A percentile compares a stretch with the other conserved stretches of the same genome.
Evolutionary conservation across 1,284 basidiomycete species (phyloP).

Genomic region (Stereum hirsutum): DNA sequence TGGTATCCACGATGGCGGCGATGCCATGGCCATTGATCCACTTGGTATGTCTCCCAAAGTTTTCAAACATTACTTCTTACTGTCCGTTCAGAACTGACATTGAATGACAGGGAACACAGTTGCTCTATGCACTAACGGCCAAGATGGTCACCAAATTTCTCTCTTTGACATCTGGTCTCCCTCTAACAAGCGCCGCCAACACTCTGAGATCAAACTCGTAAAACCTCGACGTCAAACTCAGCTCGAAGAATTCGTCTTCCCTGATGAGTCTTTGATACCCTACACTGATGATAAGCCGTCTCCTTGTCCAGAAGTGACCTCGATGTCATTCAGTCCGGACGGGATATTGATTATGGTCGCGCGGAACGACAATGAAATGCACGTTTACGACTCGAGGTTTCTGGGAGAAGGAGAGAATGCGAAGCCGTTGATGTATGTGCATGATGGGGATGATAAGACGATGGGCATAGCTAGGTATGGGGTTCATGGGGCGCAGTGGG

Average conservation of each 20-base stretch:
- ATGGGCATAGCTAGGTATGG: conserved; percentile 32
- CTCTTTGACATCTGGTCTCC: conserved; percentile 46
- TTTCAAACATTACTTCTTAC: not conserved
- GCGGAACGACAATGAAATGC: conserved; percentile 46
- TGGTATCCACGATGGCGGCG: conserved; percentile 40
- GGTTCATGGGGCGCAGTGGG: conserved; percentile 47
- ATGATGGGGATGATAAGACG: conserved; percentile 32
- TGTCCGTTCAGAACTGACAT: no score
- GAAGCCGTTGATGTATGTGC: conserved; percentile 36
- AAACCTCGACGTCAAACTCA: conserved; percentile 16
- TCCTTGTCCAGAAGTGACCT: no score
- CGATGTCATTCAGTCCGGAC: no score
- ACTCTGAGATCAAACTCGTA: no score
- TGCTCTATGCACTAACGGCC: conserved; percentile 33
- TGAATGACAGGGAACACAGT: conserved; percentile 9
- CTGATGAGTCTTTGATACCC: conserved; percentile 2
- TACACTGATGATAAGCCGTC: conserved; percentile 40
- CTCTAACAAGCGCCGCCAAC: conserved; percentile 13
- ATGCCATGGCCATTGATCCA: conserved; percentile 36
- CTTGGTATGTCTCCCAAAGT: conserved; percentile 25
- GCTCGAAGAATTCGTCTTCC: conserved; percentile 24
- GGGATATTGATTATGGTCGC: conserved; percentile 49
- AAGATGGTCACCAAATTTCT: conserved; percentile 29
- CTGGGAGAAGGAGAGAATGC: no score
- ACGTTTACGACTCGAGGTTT: conserved; percentile 56